These are phyloP conservation scores for Purpureocillium lavendulum DNA, from an alignment of 2,329 filamentous ascomycete species.

Conservation along the genomic window DNA sequence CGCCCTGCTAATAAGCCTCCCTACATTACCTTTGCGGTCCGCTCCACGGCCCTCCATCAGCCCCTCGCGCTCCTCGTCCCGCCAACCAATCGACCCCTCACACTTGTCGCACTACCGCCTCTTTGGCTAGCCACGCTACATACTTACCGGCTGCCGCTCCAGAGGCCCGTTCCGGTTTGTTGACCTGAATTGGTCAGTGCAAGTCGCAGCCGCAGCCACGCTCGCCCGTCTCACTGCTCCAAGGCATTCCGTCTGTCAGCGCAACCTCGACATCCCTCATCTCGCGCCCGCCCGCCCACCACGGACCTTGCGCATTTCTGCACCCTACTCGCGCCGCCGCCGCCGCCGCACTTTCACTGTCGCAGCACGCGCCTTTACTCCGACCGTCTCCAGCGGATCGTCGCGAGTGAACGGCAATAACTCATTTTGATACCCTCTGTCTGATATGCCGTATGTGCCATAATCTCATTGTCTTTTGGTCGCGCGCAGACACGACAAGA, in stretches of 20 bases:
- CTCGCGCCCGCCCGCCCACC: constrained; percentile 4
- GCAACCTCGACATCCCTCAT: background rate
- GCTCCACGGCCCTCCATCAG: background rate
- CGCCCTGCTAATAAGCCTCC: too few species aligned
- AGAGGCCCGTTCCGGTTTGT: constrained; percentile 1
- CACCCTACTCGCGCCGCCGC: constrained; percentile 4
- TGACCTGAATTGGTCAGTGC: too few species aligned
- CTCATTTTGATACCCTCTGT: constrained; percentile 15
- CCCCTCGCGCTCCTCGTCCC: constrained; percentile 6
- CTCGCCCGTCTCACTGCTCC: background rate
- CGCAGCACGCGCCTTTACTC: constrained; percentile 29
- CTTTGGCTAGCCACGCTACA: background rate
- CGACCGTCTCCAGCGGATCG: constrained; percentile 34
- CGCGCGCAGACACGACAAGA: background rate
- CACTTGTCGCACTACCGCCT: constrained; percentile 8
- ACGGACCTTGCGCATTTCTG: constrained; percentile 5
- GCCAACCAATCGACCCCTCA: constrained; percentile 8
- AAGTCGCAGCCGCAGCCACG: too few species aligned
- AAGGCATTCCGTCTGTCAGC: background rate
- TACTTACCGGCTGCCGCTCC: too few species aligned
- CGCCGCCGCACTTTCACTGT: constrained; percentile 8
- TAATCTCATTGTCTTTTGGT: constrained; percentile 9
- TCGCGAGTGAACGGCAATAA: constrained; percentile 35
- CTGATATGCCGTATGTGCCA: constrained; percentile 36
- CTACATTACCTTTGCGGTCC: background rate